phyloP scores from a whole-genome alignment of 1,284 basidiomycete genomes.

The Cutaneotrichosporon mucoides region DNA sequence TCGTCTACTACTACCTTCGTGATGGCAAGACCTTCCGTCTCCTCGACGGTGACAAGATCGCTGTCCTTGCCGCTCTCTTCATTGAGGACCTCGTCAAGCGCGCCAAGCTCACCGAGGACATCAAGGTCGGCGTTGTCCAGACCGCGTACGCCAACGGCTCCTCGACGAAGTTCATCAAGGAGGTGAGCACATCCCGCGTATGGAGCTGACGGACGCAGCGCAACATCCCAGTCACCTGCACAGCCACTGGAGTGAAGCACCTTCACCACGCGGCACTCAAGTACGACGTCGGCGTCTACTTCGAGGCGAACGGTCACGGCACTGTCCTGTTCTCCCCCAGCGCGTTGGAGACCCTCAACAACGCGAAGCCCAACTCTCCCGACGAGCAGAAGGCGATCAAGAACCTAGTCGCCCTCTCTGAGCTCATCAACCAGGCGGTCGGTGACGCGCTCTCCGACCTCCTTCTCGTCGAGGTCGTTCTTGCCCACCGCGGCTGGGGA shows the following conservation, averaged over 20 bases:
- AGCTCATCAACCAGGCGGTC: constrained; percentile 96
- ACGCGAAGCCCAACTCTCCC: constrained; percentile 68
- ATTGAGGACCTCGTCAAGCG: constrained; percentile 84
- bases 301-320: constrained; percentile 98
- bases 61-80: constrained; percentile 87
- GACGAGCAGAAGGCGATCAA: constrained; percentile 73
- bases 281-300: constrained; percentile 95
- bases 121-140: constrained; percentile 91
- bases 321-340: constrained; percentile 88
- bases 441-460: constrained; percentile 96
- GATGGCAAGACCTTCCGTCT: constrained; percentile 69
- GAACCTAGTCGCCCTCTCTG: constrained; percentile 69
- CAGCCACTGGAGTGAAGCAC: constrained; percentile 96
- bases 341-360: constrained; percentile 60
- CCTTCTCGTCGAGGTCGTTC: constrained; percentile 89
- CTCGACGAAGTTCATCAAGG: constrained; percentile 85
- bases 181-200: constrained; percentile 54
- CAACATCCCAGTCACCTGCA: constrained; percentile 82
- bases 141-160: constrained; percentile 98
- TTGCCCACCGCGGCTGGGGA: constrained; percentile 79
- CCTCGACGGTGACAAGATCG: constrained; percentile 98
- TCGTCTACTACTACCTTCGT: constrained; percentile 87
- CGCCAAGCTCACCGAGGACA: constrained; percentile 60
- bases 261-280: constrained; percentile 95
- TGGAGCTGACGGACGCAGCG: constrained; percentile 22